Conservation (phyloP, 2,329 filamentous ascomycete species). For the Ceratocystis harringtonii region DNA sequence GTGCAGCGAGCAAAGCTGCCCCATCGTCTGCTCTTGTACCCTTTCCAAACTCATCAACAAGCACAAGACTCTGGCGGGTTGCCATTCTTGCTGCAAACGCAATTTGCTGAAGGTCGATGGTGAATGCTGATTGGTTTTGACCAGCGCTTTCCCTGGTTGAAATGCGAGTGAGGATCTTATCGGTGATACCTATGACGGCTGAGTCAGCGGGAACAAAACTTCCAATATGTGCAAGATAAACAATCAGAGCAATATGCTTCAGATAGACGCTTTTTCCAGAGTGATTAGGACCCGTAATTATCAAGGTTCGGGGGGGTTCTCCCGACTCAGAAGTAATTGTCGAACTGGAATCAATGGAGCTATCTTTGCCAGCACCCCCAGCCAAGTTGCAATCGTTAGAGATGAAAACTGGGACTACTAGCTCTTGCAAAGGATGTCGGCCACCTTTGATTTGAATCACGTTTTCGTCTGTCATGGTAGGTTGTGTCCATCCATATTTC, state of each 20-base stretch:
- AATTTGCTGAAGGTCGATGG: slow-evolving; percentile 75
- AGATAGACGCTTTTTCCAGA: slow-evolving; percentile 94
- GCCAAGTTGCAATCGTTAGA: slow-evolving; percentile 62
- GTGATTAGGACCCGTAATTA: slow-evolving; percentile 88
- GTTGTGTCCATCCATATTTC: slow-evolving; percentile 55
- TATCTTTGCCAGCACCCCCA: slow-evolving; percentile 36
- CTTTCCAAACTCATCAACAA: slow-evolving; percentile 86
- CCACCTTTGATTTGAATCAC: slow-evolving; percentile 61
- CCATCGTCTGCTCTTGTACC: slow-evolving; percentile 45
- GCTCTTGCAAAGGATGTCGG: slow-evolving; percentile 74
- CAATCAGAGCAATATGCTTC: slow-evolving; percentile 80
- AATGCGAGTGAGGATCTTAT: slow-evolving; percentile 81
- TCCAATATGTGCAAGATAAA: slow-evolving; percentile 84
- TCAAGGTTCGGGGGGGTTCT: slow-evolving; percentile 37
- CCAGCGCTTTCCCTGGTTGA: slow-evolving; percentile 53
- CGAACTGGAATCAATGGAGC: not conserved
- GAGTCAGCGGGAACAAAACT: slow-evolving; percentile 73
- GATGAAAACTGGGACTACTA: slow-evolving; percentile 65
- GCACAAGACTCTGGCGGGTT: slow-evolving; percentile 60
- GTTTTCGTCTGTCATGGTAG: slow-evolving; percentile 55
- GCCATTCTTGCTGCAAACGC: slow-evolving; percentile 59
- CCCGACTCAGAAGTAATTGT: not conserved
- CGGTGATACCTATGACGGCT: slow-evolving; percentile 71
- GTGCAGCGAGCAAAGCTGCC: slow-evolving; percentile 41
- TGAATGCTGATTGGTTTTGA: slow-evolving; percentile 46